These are phyloP conservation scores for Excoecaria agallocha DNA, from an alignment of 345 rosid genomes.

Conservation along the genomic window DNA sequence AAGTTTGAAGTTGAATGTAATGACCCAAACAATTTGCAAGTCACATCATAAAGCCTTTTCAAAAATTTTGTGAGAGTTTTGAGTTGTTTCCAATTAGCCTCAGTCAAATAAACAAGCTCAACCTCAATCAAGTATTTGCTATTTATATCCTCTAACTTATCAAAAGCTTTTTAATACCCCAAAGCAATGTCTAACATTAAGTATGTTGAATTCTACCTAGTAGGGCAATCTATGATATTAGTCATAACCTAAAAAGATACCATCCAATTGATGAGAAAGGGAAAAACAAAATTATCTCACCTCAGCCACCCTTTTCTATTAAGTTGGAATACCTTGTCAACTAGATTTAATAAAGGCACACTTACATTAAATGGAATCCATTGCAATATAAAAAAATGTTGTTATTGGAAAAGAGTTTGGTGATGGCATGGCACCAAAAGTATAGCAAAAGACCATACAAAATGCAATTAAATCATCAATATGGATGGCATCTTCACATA, in stretches of 20 bases:
- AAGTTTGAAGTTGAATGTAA: no score
- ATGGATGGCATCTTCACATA: background rate
- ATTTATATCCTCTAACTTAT: no score
- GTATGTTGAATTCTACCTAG: no score
- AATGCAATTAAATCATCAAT: background rate
- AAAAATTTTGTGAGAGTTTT: no score
- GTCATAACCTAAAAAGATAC: background rate
- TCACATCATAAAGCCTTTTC: no score
- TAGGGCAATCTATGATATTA: no score
- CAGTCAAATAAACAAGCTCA: no score
- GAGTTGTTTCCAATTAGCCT: no score
- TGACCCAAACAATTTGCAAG: no score
- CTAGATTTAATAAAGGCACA: conserved; percentile 88
- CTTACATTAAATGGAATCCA: conserved; percentile 97
- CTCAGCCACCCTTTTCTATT: conserved; percentile 98
- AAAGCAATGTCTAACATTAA: no score
- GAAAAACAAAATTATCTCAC: conserved; percentile 39
- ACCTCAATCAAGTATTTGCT: no score
- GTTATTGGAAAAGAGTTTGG: background rate
- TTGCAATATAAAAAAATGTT: conserved; percentile 32
- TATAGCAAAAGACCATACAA: background rate
- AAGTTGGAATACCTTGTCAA: conserved; percentile 93
- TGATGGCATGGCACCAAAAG: background rate
- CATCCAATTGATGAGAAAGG: background rate
- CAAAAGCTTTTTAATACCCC: no score